Percentiles rank a stretch among this genome's conserved stretches.
Evolutionary conservation across 495 filamentous ascomycete genomes (phyloP).

Genomic region (Penicillium desertorum): DNA sequence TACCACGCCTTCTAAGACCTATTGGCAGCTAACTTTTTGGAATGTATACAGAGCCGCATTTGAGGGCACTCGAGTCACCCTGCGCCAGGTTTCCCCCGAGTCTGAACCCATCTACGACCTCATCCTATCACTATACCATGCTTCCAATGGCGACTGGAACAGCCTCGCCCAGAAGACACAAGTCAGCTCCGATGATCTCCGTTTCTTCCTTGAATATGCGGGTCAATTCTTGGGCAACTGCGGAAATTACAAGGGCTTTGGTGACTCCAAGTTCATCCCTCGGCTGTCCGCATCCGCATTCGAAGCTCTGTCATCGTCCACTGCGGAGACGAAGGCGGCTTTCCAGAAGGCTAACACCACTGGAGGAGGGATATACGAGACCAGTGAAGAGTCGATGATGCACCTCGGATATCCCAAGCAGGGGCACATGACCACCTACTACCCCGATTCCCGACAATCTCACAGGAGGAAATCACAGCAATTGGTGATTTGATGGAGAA

Average conservation of each 20-base stretch:
- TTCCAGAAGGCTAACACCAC: slow-evolving; percentile 57
- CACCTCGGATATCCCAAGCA: slow-evolving; percentile 82
- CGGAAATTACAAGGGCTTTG: slow-evolving; percentile 96
- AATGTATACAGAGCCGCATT: slow-evolving; percentile 68
- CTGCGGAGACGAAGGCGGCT: slow-evolving; percentile 57
- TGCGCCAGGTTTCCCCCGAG: slow-evolving; percentile 88
- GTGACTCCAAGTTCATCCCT: slow-evolving; percentile 92
- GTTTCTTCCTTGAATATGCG: slow-evolving; percentile 81
- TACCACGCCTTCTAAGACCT: not conserved
- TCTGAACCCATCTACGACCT: slow-evolving; percentile 89
- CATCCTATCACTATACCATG: slow-evolving; percentile 74
- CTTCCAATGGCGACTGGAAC: slow-evolving; percentile 77
- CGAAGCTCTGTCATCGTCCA: slow-evolving; percentile 65
- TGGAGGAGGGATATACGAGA: slow-evolving; percentile 72
- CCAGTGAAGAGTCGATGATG: slow-evolving; percentile 62
- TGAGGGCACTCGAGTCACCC: slow-evolving; percentile 77
- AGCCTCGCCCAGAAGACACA: slow-evolving; percentile 65
- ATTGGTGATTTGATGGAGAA: slow-evolving; percentile 72
- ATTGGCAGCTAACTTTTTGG: slow-evolving; percentile 13
- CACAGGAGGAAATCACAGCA: slow-evolving; percentile 75
- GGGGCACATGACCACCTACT: slow-evolving; percentile 89
- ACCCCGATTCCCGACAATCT: slow-evolving; percentile 86
- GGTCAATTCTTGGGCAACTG: slow-evolving; percentile 86
- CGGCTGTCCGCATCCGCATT: slow-evolving; percentile 66
- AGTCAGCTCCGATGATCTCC: slow-evolving; percentile 66